Evolutionary conservation across 1,139 yeast genomes (phyloP).

Genomic region (Saccharomyces hybrid): DNA sequence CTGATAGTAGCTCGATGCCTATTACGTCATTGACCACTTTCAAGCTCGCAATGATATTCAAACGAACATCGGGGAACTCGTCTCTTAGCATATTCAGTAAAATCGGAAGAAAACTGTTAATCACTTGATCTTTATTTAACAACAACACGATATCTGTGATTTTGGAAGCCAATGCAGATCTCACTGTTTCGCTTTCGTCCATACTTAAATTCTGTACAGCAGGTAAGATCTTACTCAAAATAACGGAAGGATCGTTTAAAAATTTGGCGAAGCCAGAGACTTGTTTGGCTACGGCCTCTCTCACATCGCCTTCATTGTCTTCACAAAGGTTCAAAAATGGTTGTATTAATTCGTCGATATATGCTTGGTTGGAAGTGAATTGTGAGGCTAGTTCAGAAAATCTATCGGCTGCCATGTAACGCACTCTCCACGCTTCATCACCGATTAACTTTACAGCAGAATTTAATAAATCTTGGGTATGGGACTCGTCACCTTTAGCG

Average conservation of each 20-base stretch:
- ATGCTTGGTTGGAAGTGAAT: constrained; percentile 40
- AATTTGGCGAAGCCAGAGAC: constrained; percentile 70
- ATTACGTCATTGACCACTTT: constrained; percentile 90
- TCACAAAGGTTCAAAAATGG: constrained; percentile 68
- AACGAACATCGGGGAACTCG: constrained; percentile 92
- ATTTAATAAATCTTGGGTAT: constrained; percentile 53
- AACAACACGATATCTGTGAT: constrained; percentile 83
- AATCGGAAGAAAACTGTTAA: constrained; percentile 76
- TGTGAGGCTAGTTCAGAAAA: constrained; percentile 67
- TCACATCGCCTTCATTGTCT: constrained; percentile 93
- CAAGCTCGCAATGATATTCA: constrained; percentile 86
- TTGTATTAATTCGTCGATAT: constrained; percentile 51
- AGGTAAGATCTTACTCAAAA: constrained; percentile 71
- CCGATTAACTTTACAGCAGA: constrained; percentile 61
- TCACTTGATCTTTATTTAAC: constrained; percentile 77
- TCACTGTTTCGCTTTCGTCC: constrained; percentile 88
- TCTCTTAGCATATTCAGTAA: constrained; percentile 92
- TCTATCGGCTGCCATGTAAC: constrained; percentile 94
- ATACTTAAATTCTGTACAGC: constrained; percentile 75
- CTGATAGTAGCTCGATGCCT: constrained; percentile 82
- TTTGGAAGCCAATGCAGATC: constrained; percentile 86
- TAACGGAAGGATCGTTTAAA: constrained; percentile 40
- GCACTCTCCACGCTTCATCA: constrained; percentile 97
- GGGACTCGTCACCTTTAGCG: constrained; percentile 47
- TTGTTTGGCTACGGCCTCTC: constrained; percentile 90